Evolutionary conservation across 441 rosid genomes (phyloP).

Genomic region (Gossypium laxum): DNA sequence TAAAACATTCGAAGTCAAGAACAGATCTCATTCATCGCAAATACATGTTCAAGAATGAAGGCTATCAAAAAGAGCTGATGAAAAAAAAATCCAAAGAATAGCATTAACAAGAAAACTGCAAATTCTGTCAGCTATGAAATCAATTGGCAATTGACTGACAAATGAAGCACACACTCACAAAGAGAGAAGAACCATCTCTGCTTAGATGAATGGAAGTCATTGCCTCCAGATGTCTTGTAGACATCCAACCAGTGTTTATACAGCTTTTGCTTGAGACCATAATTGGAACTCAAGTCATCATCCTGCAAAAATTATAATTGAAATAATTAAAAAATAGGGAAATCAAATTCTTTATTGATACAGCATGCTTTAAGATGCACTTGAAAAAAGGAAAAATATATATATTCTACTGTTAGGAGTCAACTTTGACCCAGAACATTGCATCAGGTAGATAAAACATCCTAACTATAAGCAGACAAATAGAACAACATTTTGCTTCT

Average conservation of each 20-base stretch:
- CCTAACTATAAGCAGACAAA: neutral
- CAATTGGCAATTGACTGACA: conserved; percentile 5
- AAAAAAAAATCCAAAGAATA: conserved; percentile 6
- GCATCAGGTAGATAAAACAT: neutral
- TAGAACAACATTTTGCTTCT: neutral
- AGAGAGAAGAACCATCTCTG: conserved; percentile 65
- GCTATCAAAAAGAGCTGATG: conserved; percentile 7
- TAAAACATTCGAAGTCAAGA: neutral
- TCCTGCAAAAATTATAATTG: conserved; percentile 28
- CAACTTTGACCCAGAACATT: neutral
- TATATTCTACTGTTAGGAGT: neutral
- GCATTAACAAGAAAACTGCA: neutral
- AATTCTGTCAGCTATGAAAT: conserved; percentile 1
- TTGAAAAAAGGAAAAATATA: neutral
- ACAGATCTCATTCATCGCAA: neutral
- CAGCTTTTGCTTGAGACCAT: conserved; percentile 60
- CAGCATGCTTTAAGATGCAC: neutral
- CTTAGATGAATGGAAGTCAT: conserved; percentile 54
- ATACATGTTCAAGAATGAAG: neutral
- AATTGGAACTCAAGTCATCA: conserved; percentile 19
- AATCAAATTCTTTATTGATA: neutral
- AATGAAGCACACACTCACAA: conserved; percentile 41
- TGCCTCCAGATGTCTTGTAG: conserved; percentile 50
- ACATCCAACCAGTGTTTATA: conserved; percentile 66
- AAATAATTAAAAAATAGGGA: neutral